Evolutionary conservation across 2,329 filamentous ascomycete species (phyloP).

Genomic region (Raffaelea ambrosiae): DNA sequence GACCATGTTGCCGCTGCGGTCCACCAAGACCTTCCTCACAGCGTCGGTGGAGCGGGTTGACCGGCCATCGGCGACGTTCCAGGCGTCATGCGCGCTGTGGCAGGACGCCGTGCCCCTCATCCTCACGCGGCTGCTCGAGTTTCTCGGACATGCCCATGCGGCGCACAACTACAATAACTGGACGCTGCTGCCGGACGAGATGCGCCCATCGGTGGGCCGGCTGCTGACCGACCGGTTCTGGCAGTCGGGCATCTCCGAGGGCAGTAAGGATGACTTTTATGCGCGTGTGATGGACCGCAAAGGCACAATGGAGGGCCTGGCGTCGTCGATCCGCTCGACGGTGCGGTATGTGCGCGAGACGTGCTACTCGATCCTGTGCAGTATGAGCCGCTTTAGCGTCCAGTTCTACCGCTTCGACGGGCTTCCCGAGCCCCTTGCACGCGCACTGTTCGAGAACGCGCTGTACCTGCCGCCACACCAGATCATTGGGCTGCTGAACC

Average conservation of each 20-base stretch:
- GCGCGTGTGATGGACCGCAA: constrained; percentile 84
- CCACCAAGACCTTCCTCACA: constrained; percentile 85
- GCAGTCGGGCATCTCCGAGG: constrained; percentile 94
- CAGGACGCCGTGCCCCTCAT: constrained; percentile 72
- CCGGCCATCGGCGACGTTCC: constrained; percentile 62
- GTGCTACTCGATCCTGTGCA: constrained; percentile 89
- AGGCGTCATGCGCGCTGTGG: constrained; percentile 76
- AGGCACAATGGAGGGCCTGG: constrained; percentile 82
- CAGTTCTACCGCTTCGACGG: constrained; percentile 88
- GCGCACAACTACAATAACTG: constrained; percentile 85
- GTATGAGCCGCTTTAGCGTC: constrained; percentile 77
- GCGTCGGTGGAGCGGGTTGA: constrained; percentile 87
- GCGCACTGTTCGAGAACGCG: constrained; percentile 76
- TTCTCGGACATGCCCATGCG: constrained; percentile 82
- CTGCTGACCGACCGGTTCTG: constrained; percentile 94
- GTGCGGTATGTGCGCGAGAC: constrained; percentile 86
- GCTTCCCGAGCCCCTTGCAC: constrained; percentile 72
- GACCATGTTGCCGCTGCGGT: constrained; percentile 68
- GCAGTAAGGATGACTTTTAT: constrained; percentile 95
- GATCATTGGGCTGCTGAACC: constrained; percentile 82
- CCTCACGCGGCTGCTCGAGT: constrained; percentile 76
- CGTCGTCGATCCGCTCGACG: constrained; percentile 83
- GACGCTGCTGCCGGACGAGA: constrained; percentile 65
- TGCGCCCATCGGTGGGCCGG: constrained; percentile 67
- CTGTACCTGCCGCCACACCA: constrained; percentile 83